Base-by-base conservation (phyloP, 495 filamentous ascomycete genomes). In the Penicillium robsamsonii region DNA sequence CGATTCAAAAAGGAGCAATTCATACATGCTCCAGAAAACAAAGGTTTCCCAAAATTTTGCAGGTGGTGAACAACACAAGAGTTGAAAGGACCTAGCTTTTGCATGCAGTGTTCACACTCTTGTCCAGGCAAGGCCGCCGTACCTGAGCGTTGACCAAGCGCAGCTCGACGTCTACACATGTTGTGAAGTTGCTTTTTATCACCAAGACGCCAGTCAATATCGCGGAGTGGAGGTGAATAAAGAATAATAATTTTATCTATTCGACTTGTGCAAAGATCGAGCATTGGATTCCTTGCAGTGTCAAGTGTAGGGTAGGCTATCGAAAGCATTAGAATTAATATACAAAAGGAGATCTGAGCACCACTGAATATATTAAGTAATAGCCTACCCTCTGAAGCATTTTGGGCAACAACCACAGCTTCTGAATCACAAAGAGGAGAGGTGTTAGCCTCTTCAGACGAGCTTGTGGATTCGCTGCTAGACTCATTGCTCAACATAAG, bases 221-320 rank as follows among this genome's bases (percentile, higher is more conserved):
- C 33, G 33, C 31, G 31, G 31, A 15, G 1, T n/a, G 31, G 31
- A 4, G 31, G 12, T 11, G 11, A 35, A 12, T 11, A 35, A 15
- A 37, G 2, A 7, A 37, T 7, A 15, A 1, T 1, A 0, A 0
- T 0, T 13, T 2, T 7, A 27, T n/a, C 13, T n/a, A 5, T 0
- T 15, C 2, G 5, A 37, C 5, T 0, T 5, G 5, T 37, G 33
- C 13, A 37, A n/a, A n/a, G 1, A 2, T n/a, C n/a, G 5, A 15
- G 13, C 13, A 35, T 37, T 5, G 13, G 13, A 2, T 37, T 37
- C 33, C 33, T 13, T 35, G 33, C 33, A 35, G 33, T 35, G 13
- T 35, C 33, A 15, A 35, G 33, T 35, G 33, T 15, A 15, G 5
- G 33, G 33, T 35, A 5, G 33, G 33, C 13, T 37, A n/a, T n/a